Percentiles rank a stretch among this genome's conserved stretches.
Evolutionary conservation across 345 rosid genomes (phyloP).

Genomic region (Dipteronia dyeriana): DNA sequence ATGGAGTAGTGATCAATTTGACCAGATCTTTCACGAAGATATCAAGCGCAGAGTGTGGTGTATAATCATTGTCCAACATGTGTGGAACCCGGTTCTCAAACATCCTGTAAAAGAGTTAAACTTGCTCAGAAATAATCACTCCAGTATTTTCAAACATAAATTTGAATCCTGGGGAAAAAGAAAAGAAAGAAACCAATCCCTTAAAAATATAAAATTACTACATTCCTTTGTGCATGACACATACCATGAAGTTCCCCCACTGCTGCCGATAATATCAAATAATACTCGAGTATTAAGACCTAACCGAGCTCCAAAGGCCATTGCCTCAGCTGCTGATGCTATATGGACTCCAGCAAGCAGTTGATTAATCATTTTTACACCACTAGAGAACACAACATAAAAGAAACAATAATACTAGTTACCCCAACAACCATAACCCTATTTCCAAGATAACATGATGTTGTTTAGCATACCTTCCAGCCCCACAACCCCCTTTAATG

Average conservation of each 20-base stretch:
- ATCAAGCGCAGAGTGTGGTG: constrained; percentile 94
- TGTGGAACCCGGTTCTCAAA: constrained; percentile 97
- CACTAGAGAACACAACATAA: constrained; percentile 43
- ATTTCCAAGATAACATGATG: constrained; percentile 8
- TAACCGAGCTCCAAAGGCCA: constrained; percentile 93
- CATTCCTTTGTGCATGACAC: constrained; percentile 21
- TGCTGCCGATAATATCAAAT: constrained; percentile 57
- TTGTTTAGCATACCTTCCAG: constrained; percentile 72
- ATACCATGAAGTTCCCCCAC: constrained; percentile 90
- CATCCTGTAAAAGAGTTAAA: constrained; percentile 69
- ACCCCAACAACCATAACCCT: background rate
- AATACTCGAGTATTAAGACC: constrained; percentile 80
- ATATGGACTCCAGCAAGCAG: constrained; percentile 98
- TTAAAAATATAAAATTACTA: background rate
- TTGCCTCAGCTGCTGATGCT: constrained; percentile 95
- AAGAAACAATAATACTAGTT: constrained; percentile 6
- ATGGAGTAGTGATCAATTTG: constrained; percentile 26
- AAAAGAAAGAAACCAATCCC: background rate
- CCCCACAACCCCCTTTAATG: constrained; percentile 90
- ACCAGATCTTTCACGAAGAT: constrained; percentile 98
- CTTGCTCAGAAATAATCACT: background rate
- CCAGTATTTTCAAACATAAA: background rate
- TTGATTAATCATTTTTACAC: constrained; percentile 92
- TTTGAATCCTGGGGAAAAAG: background rate
- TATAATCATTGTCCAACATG: constrained; percentile 90